These are phyloP conservation scores for Crithidia sp. DNA, from an alignment of 208 protist genomes.

Conservation along the genomic window DNA sequence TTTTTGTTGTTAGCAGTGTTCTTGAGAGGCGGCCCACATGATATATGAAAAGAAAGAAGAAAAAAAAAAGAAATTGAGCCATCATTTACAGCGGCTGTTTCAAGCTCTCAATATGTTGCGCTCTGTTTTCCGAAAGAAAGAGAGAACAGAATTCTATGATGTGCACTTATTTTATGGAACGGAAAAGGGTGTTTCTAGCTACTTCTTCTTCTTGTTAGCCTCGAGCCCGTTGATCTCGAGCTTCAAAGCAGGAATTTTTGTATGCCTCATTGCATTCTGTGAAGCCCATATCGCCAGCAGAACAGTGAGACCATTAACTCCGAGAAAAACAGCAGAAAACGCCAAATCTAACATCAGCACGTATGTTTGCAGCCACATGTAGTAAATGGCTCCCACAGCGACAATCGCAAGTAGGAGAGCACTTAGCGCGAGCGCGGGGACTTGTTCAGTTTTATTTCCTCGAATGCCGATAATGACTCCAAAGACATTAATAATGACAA, in stretches of 20 bases:
- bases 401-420: constrained; percentile 44
- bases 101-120: too few species aligned
- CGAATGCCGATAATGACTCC: constrained; percentile 49
- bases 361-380: constrained; percentile 89
- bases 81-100: too few species aligned
- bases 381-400: constrained; percentile 65
- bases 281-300: constrained; percentile 44
- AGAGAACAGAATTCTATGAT: neutral
- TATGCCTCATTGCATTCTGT: constrained; percentile 18
- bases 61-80: too few species aligned
- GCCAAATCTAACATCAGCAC: constrained; percentile 75
- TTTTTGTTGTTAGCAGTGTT: too few species aligned
- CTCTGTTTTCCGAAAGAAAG: neutral
- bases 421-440: constrained; percentile 35
- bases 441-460: constrained; percentile 60
- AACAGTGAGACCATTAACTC: constrained; percentile 51
- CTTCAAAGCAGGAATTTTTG: constrained; percentile 17
- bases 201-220: constrained; percentile 20
- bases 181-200: neutral
- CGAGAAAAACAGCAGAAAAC: constrained; percentile 65
- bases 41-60: too few species aligned
- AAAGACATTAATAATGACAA: constrained; percentile 50
- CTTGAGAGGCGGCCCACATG: too few species aligned
- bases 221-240: constrained; percentile 7
- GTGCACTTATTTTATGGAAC: too few species aligned